A percentile compares a stretch with the other conserved stretches of the same genome.
phyloP scores from a whole-genome alignment of 352 stramenopile genomes.

The Phytophthora macrochlamydospora region DNA sequence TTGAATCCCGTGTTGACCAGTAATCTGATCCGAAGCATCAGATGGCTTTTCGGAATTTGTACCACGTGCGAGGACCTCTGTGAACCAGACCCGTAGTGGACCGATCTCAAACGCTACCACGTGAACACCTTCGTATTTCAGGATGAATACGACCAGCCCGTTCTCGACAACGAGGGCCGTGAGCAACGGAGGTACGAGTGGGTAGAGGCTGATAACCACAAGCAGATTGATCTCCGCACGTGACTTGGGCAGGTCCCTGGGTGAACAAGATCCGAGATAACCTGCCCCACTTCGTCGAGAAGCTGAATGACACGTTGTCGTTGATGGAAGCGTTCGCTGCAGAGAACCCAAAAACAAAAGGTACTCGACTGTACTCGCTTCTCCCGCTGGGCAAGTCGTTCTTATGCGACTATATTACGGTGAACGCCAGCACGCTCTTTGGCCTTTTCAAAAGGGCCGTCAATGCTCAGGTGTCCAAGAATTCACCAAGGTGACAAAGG shows the following conservation, averaged over 20 bases:
- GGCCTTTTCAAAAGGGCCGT: slow-evolving; percentile 5
- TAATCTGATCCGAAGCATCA: too few species aligned
- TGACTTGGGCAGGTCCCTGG: slow-evolving; percentile 11
- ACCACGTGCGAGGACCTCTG: too few species aligned
- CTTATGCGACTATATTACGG: slow-evolving; percentile 5
- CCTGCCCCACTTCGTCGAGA: slow-evolving; percentile 7
- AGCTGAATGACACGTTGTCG: slow-evolving; percentile 8
- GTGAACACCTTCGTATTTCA: background rate
- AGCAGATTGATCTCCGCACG: slow-evolving; percentile 7
- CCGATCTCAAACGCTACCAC: too few species aligned
- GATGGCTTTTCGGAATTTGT: too few species aligned
- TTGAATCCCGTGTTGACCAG: too few species aligned
- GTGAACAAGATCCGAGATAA: background rate
- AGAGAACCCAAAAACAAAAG: slow-evolving; percentile 9
- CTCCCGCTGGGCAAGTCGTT: slow-evolving; percentile 5
- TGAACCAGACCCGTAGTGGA: too few species aligned
- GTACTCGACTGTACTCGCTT: slow-evolving; percentile 11
- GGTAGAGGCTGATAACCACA: background rate
- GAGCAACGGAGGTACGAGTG: slow-evolving; percentile 1
- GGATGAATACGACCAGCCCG: slow-evolving; percentile 1
- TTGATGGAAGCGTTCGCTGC: slow-evolving; percentile 9
- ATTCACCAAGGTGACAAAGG: background rate
- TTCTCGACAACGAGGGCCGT: background rate
- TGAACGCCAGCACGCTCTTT: slow-evolving; percentile 15
- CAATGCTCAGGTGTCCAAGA: background rate